These are phyloP conservation scores for Metschnikowia gelsemii DNA, from an alignment of 805 yeast genomes.

Conservation along the genomic window DNA sequence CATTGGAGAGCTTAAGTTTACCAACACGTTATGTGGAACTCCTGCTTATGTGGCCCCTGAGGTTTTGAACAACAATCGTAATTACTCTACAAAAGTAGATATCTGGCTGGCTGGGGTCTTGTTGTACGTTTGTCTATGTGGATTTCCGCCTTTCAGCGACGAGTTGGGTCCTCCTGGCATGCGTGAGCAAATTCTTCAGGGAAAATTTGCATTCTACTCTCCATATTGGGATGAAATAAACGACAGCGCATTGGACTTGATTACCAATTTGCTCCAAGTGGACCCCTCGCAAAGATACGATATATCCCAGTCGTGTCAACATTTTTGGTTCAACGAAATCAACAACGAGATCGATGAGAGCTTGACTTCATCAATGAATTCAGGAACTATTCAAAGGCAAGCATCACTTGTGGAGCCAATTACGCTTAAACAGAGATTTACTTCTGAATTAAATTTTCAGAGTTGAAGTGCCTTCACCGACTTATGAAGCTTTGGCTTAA, in stretches of 20 bases:
- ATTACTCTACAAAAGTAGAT: slow-evolving; percentile 71
- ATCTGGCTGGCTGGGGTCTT: slow-evolving; percentile 83
- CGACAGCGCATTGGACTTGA: slow-evolving; percentile 64
- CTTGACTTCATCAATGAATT: background rate
- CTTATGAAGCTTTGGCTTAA: background rate
- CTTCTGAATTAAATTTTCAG: slow-evolving; percentile 18
- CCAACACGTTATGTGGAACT: slow-evolving; percentile 80
- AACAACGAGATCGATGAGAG: background rate
- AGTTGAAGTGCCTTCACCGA: background rate
- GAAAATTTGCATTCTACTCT: slow-evolving; percentile 69
- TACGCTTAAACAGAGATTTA: slow-evolving; percentile 19
- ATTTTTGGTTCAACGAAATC: slow-evolving; percentile 44
- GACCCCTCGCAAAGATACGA: slow-evolving; percentile 46
- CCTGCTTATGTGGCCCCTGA: slow-evolving; percentile 90
- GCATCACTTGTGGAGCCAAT: slow-evolving; percentile 14
- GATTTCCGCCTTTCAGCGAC: slow-evolving; percentile 84
- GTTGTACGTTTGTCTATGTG: slow-evolving; percentile 74
- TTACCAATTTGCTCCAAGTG: slow-evolving; percentile 58
- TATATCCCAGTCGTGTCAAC: slow-evolving; percentile 38
- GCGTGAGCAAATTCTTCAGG: slow-evolving; percentile 69
- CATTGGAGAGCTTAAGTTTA: slow-evolving; percentile 69
- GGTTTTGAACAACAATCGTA: slow-evolving; percentile 54
- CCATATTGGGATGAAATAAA: slow-evolving; percentile 77
- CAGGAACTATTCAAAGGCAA: slow-evolving; percentile 4
- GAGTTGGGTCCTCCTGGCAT: slow-evolving; percentile 77